phyloP scores from a whole-genome alignment of 495 filamentous ascomycete species.

The Ramalina intermedia region DNA sequence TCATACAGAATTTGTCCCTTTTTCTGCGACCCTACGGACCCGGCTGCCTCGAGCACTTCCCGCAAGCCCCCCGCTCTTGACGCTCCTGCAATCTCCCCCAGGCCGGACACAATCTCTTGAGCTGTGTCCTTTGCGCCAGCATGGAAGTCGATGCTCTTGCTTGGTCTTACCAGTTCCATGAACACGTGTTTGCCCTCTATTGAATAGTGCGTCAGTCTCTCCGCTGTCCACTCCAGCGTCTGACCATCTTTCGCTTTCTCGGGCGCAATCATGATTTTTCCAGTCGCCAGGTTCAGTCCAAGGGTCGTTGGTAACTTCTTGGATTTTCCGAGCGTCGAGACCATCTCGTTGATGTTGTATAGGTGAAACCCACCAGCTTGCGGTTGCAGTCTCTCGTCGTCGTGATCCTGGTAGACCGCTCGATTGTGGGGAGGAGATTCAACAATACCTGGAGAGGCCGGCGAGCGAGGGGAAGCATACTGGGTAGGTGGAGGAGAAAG shows the following conservation, averaged over 20 bases:
- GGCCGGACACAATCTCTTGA: constrained; percentile 72
- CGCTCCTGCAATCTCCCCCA: constrained; percentile 81
- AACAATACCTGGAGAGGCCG: constrained; percentile 29
- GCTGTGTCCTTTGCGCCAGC: constrained; percentile 95
- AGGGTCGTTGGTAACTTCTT: constrained; percentile 96
- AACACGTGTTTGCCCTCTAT: constrained; percentile 98
- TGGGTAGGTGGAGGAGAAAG: constrained; percentile 37
- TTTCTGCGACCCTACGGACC: constrained; percentile 50
- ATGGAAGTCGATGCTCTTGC: constrained; percentile 90
- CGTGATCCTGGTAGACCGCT: constrained; percentile 27
- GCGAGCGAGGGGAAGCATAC: constrained; percentile 31
- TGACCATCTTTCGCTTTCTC: constrained; percentile 66
- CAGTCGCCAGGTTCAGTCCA: constrained; percentile 75
- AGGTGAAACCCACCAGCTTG: constrained; percentile 74
- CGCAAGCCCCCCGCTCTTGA: constrained; percentile 68
- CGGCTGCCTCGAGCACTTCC: constrained; percentile 71
- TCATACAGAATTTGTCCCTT: constrained; percentile 80
- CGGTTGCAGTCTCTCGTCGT: constrained; percentile 22
- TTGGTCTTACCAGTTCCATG: constrained; percentile 77
- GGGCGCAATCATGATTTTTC: constrained; percentile 79
- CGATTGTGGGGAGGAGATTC: constrained; percentile 47
- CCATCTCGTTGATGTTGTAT: constrained; percentile 94
- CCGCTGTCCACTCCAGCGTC: constrained; percentile 82
- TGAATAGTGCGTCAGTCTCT: constrained; percentile 87
- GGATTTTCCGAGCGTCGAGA: constrained; percentile 82